Evolutionary conservation across 2,329 filamentous ascomycete species (phyloP), one percentile per base, ranked within the genome.

Genomic region (Raffaelea ambrosiae): DNA sequence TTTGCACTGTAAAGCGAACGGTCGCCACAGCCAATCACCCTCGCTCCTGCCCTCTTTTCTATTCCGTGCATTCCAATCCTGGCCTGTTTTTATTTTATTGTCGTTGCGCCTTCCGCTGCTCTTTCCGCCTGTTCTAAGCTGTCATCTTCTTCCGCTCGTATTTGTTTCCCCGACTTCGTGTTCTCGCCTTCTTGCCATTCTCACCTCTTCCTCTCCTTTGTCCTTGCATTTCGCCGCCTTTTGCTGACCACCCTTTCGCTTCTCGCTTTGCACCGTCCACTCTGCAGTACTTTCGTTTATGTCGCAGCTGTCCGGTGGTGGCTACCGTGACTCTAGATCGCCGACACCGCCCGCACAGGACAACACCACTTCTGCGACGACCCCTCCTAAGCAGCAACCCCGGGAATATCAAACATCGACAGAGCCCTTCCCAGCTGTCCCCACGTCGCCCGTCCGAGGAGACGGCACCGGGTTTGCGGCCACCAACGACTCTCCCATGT

Each of bases 201-300:
- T 29, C 13, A 13, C 13, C 26, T 7, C 26, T 29, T 29, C 26
- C 7, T 29, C 26, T 29, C 26, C 7, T 29, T 7, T n/a, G n/a
- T n/a, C n/a, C n/a, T 31, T 9, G 7, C 21, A 45, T 50, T 49
- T 43, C 49, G 21, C 47, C 39, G 51, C 50, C 54, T 53, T 50
- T 53, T 47, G 54, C 43, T 43, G 20, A 41, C 40, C 10, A 13
- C n/a, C 38, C 13, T 59, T 51, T 49, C 48, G 54, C 26, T 13
- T 13, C 26, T 29, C 26, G n/a, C n/a, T n/a, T n/a, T n/a, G n/a
- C n/a, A n/a, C n/a, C n/a, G n/a, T n/a, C 26, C 13, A 29, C 7
- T 38, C 16, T 38, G 5, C 64, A 94, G 88, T 95, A 49, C 74
- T 89, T 58, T 94, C 88, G 58, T 94, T 94, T 68, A 91, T 94